Evolutionary conservation across 2,329 filamentous ascomycete genomes (phyloP), one percentile per base, ranked within the genome.

Genomic region (Fonsecaea pedrosoi): DNA sequence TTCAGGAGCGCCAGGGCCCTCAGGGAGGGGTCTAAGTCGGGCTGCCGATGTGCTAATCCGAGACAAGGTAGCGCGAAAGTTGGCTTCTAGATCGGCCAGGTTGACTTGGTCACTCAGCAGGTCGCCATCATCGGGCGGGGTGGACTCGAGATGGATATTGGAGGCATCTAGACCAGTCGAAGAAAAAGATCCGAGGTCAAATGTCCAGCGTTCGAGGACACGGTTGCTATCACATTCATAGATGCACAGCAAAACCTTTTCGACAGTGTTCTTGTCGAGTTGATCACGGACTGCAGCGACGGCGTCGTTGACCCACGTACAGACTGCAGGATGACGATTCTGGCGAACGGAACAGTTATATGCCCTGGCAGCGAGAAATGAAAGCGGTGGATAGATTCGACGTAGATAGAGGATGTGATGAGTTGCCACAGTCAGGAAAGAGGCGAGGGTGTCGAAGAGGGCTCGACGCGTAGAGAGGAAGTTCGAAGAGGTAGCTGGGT

Each of bases 391-490:
- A 78, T 97, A 97, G 74, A 97, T 87, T 67, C 80, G 79, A 73
- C 94, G 91, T 74, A 95, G 88, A 82, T 89, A 94, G 72, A 97
- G 87, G 73, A 97, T 89, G 66, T 92, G 92, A 83, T 97, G 94
- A 70, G 94, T 87, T 73, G 91, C 87, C 69, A 94, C 88, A 68
- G 89, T 91, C 64, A 97, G 86, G 80, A 97, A 97, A 75, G 89
- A 87, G 69, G 86, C 87, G 79, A 96, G 94, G 54, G 81, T 84
- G 66, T 82, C 81, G 62, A 83, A 78, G 56, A 81, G 73, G 68
- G 77, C 78, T 70, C 74, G 75, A 66, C 80, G 78, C 66, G 77
- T 77, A 67, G 76, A 78, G 64, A 80, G 74, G 59, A 80, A 75
- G 57, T 78, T 76, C 64, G 79, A 75, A 64, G 76, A 77, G 60